Evolutionary conservation across 129 eudicot genomes (phyloP).

Genomic region (Helichrysum umbraculigerum): DNA sequence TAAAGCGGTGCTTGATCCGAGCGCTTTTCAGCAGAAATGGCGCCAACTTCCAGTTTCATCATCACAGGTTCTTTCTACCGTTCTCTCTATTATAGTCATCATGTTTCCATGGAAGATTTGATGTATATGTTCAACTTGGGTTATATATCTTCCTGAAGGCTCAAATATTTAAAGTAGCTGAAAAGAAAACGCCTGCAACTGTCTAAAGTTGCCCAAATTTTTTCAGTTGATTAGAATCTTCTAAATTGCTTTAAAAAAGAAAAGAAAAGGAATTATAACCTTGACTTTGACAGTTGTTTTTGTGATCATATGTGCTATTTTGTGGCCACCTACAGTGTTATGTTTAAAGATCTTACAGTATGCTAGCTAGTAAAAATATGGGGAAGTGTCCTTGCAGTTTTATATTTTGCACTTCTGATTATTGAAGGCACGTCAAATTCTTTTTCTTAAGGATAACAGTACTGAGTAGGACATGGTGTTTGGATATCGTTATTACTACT

Average conservation of each 20-base stretch:
- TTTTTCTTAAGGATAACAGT: neutral
- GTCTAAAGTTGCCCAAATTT: too few species aligned
- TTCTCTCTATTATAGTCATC: neutral
- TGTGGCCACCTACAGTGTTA: neutral
- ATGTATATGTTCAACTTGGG: too few species aligned
- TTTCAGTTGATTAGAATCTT: too few species aligned
- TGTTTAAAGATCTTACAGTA: neutral
- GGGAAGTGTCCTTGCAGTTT: neutral
- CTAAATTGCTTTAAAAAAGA: too few species aligned
- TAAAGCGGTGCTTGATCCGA: constrained; percentile 80
- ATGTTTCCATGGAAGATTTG: neutral
- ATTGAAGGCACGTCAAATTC: neutral
- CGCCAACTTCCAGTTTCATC: constrained; percentile 81
- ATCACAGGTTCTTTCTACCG: constrained; percentile 61
- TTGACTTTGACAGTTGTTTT: too few species aligned
- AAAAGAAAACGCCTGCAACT: too few species aligned
- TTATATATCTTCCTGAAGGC: too few species aligned
- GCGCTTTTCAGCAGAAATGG: constrained; percentile 95
- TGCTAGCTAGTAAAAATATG: neutral
- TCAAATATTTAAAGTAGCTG: too few species aligned
- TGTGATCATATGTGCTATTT: too few species aligned
- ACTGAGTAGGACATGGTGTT: neutral
- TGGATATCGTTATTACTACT: neutral
- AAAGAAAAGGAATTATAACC: too few species aligned
- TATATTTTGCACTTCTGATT: neutral